Evolutionary conservation across 805 yeast genomes (phyloP).

Genomic region (Metschnikowia bowlesiae): DNA sequence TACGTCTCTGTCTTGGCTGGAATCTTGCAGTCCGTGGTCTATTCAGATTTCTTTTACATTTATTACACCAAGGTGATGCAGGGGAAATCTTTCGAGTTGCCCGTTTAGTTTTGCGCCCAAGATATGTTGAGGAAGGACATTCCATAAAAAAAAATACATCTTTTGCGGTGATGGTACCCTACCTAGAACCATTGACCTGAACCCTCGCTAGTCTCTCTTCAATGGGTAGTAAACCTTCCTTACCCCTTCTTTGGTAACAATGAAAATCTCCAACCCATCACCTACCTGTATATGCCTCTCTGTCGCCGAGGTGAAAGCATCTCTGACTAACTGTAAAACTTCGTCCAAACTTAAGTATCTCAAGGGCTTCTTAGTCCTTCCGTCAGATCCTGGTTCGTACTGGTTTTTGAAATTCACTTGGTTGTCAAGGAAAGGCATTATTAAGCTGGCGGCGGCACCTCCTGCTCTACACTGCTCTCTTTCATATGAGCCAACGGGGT

Average conservation of each 20-base stretch:
- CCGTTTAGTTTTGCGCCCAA: conserved; percentile 32
- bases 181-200: not conserved
- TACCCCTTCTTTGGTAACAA: conserved; percentile 92
- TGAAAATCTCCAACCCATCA: conserved; percentile 87
- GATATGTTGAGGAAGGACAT: not conserved
- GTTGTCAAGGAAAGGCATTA: conserved; percentile 96
- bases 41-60: conserved; percentile 93
- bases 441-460: conserved; percentile 93
- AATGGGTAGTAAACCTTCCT: conserved; percentile 77
- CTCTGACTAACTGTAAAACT: conserved; percentile 82
- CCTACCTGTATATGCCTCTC: conserved; percentile 99
- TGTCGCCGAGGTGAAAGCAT: conserved; percentile 93
- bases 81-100: conserved; percentile 73
- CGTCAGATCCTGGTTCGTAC: conserved; percentile 72
- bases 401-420: conserved; percentile 97
- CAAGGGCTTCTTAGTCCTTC: conserved; percentile 55
- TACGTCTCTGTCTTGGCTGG: conserved; percentile 74
- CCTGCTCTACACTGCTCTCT: conserved; percentile 97
- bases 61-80: conserved; percentile 76
- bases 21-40: conserved; percentile 75
- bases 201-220: conserved; percentile 64
- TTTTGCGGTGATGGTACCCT: not conserved
- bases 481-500: conserved; percentile 97
- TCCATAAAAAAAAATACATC: not conserved
- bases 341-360: conserved; percentile 74